Evolutionary conservation across 441 rosid species (phyloP).

Genomic region (Viola pubescens): DNA sequence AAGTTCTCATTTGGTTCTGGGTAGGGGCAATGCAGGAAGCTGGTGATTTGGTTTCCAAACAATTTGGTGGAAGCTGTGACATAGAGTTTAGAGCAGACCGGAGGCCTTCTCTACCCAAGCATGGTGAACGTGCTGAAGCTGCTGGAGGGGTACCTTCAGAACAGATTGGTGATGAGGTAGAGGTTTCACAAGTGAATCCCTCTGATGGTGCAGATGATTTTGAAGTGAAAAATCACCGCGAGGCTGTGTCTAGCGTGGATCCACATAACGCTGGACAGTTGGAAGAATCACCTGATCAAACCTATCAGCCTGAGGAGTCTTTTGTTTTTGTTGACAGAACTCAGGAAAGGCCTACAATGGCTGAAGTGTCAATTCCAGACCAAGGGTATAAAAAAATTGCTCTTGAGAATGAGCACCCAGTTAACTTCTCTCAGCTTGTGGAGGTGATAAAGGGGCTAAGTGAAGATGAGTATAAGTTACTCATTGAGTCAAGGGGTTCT

Average conservation of each 20-base stretch:
- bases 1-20: conserved; percentile 82
- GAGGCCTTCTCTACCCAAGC: conserved; percentile 17
- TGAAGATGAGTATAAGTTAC: conserved; percentile 53
- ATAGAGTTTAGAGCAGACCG: conserved; percentile 25
- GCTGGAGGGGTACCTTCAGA: conserved; percentile 25
- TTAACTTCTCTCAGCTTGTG: conserved; percentile 43
- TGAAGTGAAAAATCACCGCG: conserved; percentile 23
- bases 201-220: conserved; percentile 20
- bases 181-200: conserved; percentile 29
- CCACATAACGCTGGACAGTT: conserved; percentile 24
- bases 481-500: conserved; percentile 45
- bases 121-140: conserved; percentile 20
- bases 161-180: conserved; percentile 20
- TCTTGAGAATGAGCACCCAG: conserved; percentile 31
- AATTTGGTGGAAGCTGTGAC: conserved; percentile 28
- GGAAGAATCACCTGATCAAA: conserved; percentile 34
- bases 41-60: conserved; percentile 46
- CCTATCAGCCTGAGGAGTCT: conserved; percentile 33
- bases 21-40: conserved; percentile 97
- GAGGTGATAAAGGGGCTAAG: conserved; percentile 49
- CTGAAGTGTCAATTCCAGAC: conserved; percentile 22
- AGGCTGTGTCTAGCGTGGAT: conserved; percentile 22
- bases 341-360: conserved; percentile 31
- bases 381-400: conserved; percentile 24
- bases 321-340: conserved; percentile 29